phyloP scores from a whole-genome alignment of 345 rosid genomes.

The Moricandia moricandioides region DNA sequence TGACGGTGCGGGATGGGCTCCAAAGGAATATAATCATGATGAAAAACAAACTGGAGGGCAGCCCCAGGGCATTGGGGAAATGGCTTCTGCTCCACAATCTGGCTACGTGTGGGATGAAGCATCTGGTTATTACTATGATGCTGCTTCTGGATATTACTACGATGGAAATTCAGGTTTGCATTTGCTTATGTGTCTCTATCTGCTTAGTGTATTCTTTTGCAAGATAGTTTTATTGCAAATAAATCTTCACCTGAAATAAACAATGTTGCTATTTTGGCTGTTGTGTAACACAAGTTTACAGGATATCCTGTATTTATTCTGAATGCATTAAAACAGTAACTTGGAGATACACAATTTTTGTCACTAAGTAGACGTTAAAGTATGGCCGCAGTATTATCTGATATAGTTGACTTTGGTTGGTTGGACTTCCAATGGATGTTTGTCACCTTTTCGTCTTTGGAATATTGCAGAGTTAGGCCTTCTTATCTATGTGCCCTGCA shows the following conservation, averaged over 20 bases:
- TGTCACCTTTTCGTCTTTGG: neutral
- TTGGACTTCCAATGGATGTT: neutral
- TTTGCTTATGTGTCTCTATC: conserved; percentile 4
- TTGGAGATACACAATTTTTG: neutral
- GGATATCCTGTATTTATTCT: neutral
- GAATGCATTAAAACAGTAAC: neutral
- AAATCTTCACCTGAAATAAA: neutral
- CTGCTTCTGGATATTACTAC: conserved; percentile 95
- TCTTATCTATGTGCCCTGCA: neutral
- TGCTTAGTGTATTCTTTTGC: neutral
- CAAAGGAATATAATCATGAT: conserved; percentile 89
- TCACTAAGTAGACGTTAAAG: neutral
- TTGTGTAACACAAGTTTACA: neutral
- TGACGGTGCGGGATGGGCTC: conserved; percentile 96
- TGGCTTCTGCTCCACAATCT: conserved; percentile 63
- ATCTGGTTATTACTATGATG: conserved; percentile 98
- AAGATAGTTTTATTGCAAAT: neutral
- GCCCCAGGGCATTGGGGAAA: conserved; percentile 45
- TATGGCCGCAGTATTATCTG: neutral
- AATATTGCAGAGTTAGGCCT: neutral
- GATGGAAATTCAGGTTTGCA: conserved; percentile 89
- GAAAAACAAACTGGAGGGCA: conserved; percentile 60
- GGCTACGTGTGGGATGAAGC: conserved; percentile 99
- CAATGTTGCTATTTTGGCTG: neutral
- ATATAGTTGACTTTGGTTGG: neutral